phyloP scores from a whole-genome alignment of 169 alveolate species.

The Eimeria nieschulzi region DNA sequence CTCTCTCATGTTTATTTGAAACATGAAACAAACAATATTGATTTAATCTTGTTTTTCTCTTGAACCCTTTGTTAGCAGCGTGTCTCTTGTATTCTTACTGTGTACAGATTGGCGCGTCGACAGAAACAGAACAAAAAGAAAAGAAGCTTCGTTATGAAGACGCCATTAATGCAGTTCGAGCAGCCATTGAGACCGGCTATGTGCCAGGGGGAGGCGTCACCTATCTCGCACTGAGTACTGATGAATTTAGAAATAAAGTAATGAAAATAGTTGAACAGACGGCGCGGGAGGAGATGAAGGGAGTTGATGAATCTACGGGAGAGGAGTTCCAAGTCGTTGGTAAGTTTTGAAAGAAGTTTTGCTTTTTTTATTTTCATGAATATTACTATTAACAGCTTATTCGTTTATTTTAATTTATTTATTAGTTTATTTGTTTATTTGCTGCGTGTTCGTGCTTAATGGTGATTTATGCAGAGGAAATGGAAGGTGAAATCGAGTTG shows the following conservation, averaged over 20 bases:
- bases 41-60: not conserved
- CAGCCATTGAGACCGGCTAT: slow-evolving; percentile 91
- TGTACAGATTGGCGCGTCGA: slow-evolving; percentile 86
- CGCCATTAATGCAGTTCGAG: slow-evolving; percentile 90
- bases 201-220: slow-evolving; percentile 94
- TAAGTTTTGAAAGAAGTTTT: slow-evolving; percentile 8
- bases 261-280: slow-evolving; percentile 82
- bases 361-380: not conserved
- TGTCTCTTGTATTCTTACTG: not conserved
- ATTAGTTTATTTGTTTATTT: not conserved
- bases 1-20: not conserved
- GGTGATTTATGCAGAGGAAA: slow-evolving; percentile 79
- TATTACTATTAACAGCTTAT: not conserved
- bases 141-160: slow-evolving; percentile 88
- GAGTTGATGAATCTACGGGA: slow-evolving; percentile 60
- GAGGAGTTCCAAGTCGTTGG: slow-evolving; percentile 67
- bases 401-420: not conserved
- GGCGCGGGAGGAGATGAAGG: slow-evolving; percentile 78
- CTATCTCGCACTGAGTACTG: slow-evolving; percentile 84
- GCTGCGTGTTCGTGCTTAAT: not conserved
- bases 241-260: slow-evolving; percentile 81
- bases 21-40: no score
- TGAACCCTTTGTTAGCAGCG: not conserved
- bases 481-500: slow-evolving; percentile 88
- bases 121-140: slow-evolving; percentile 91